Evolutionary conservation across 2,329 filamentous ascomycete genomes (phyloP).

Genomic region (Colletotrichum theobromicola): DNA sequence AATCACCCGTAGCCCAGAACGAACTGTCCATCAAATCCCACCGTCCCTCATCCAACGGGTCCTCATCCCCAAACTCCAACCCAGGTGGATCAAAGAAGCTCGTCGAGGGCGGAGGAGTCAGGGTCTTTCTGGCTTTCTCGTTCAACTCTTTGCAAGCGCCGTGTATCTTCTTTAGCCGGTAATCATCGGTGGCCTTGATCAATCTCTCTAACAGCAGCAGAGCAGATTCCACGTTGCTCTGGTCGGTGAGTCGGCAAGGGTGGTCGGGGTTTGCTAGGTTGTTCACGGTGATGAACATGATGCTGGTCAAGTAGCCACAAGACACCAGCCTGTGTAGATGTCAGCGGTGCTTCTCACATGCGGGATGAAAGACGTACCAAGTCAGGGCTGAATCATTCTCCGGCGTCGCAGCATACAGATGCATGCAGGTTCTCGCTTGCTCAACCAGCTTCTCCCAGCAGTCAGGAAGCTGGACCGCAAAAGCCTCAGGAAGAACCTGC

Average conservation of each 20-base stretch:
- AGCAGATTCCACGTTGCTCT: slow-evolving; percentile 12
- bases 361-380: not conserved
- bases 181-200: not conserved
- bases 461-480: not conserved
- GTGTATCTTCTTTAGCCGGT: not conserved
- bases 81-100: not conserved
- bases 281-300: slow-evolving; percentile 18
- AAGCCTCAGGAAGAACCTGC: not conserved
- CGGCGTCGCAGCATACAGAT: slow-evolving; percentile 1
- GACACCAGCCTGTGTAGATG: not conserved
- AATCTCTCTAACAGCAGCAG: not conserved
- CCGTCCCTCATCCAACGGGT: not conserved
- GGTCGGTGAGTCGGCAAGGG: not conserved
- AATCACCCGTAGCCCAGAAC: not conserved
- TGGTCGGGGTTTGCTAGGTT: not conserved
- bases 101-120: not conserved
- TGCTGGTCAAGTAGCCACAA: slow-evolving; percentile 11
- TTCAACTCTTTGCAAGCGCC: slow-evolving; percentile 7
- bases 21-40: not conserved
- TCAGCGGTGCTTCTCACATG: fast-evolving
- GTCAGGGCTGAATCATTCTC: slow-evolving; percentile 10
- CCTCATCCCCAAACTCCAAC: slow-evolving; percentile 1
- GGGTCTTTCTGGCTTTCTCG: not conserved
- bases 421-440: slow-evolving; percentile 8
- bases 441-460: slow-evolving; percentile 13